Base-by-base conservation (phyloP, 192 early-diverging fungal genomes). In the Coemansia aciculifera region DNA sequence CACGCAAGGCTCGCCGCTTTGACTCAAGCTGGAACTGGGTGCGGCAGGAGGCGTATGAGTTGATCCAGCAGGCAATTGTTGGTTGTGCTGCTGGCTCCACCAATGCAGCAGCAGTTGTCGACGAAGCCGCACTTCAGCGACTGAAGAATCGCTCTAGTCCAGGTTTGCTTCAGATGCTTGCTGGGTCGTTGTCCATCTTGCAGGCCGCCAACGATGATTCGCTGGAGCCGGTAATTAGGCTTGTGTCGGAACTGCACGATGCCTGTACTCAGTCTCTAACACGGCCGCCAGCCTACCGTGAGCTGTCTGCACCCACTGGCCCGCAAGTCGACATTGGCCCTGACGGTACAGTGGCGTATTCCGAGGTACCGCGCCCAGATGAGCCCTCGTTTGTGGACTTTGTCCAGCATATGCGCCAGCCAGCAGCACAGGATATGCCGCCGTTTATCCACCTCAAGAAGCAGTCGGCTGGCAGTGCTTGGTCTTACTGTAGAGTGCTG, bases 1-100 rank as follows among this genome's bases (percentile, higher is more conserved):
- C 79, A 10, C 85, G 88, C 64, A 97, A 94, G 85, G 92, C 90
- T 40, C 89, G 95, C 54, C 83, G 66, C n/a, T 97, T 92, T 72
- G 93, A 97, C 67, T 97, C 95, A 31, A 89, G 90, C 87, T 97
- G 95, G 95, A 95, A 97, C 84, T 97, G 95, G 94, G 85, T 92
- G 63, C 74, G 51, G 62, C 87, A 93, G 48, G 75, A 52, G 34
- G 70, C 31, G 59, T 85, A 59, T 74, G 69, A 43, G 17, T 46
- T 59, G 56, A 92, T 91, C 69, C 95, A 93, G 68, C 91, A 92
- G 72, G 87, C 92, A 43, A 85, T 95, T 89, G 78, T 90, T 88
- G 64, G 83, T 87, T 66, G 49, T 13, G 5, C 56, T 31, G 1
- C 32, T 36, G 56, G n/a, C 1, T 59, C 56, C 8, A 5, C 32